Percentiles rank a stretch among this genome's conserved stretches.
Conservation (phyloP, 2,329 filamentous ascomycete genomes). For the Pestalotiopsis sp. region DNA sequence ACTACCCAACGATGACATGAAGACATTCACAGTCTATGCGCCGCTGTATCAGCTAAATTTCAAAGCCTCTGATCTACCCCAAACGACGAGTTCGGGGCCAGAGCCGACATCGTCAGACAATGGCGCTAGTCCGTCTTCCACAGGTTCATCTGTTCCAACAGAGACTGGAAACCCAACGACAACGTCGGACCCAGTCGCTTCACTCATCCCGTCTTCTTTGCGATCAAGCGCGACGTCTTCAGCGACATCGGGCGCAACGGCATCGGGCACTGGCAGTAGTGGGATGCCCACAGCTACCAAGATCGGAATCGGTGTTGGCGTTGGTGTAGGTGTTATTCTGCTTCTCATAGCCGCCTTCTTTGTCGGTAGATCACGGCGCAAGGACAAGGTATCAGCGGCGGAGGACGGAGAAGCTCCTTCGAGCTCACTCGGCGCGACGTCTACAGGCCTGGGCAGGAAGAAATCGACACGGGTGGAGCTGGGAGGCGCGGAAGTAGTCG, state of each 20-base stretch:
- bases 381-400: neutral
- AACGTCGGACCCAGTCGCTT: conserved; percentile 8
- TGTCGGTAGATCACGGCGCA: neutral
- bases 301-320: conserved; percentile 9
- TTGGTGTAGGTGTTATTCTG: conserved; percentile 1
- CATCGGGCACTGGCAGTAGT: neutral
- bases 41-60: conserved; percentile 8
- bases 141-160: neutral
- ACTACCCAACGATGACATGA: conserved; percentile 10
- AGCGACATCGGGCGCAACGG: neutral
- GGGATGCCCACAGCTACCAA: conserved; percentile 1
- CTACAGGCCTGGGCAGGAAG: neutral
- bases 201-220: conserved; percentile 5
- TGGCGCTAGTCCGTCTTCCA: conserved; percentile 3
- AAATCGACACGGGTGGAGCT: neutral
- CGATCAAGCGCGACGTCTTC: conserved; percentile 8
- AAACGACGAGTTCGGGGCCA: neutral
- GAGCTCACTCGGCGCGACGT: neutral
- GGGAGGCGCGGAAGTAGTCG: neutral
- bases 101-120: neutral
- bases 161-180: neutral
- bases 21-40: conserved; percentile 4
- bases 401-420: neutral
- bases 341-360: conserved; percentile 2
- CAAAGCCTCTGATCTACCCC: neutral